Percentiles rank a stretch among this genome's conserved stretches.
These are phyloP conservation scores for Thamnidium elegans DNA, from an alignment of 192 early-diverging fungal genomes.

Conservation along the genomic window DNA sequence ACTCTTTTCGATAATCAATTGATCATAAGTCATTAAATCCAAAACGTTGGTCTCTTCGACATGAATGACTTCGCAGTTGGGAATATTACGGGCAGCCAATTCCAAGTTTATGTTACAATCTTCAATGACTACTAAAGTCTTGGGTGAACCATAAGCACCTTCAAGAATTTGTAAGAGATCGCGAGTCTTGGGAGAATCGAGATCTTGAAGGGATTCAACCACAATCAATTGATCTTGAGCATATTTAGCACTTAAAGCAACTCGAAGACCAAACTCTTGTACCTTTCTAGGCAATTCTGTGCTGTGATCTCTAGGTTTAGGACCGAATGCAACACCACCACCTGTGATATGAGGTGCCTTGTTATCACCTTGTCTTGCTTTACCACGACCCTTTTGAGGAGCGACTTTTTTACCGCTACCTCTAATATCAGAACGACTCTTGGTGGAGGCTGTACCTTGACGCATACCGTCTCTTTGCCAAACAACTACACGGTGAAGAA, in stretches of 20 bases:
- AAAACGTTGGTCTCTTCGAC: conserved; percentile 67
- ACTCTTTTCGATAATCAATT: conserved; percentile 63
- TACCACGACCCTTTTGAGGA: conserved; percentile 92
- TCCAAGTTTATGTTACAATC: conserved; percentile 47
- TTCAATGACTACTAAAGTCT: conserved; percentile 40
- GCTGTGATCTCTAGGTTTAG: conserved; percentile 78
- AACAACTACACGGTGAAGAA: conserved; percentile 79
- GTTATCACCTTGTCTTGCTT: conserved; percentile 80
- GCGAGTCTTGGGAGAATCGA: conserved; percentile 55
- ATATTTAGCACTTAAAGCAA: conserved; percentile 86
- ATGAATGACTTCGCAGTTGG: conserved; percentile 53
- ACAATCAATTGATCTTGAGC: conserved; percentile 84
- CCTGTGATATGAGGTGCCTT: conserved; percentile 87
- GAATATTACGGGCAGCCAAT: conserved; percentile 62
- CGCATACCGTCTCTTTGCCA: conserved; percentile 82
- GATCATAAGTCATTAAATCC: conserved; percentile 64
- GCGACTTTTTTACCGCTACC: conserved; percentile 79
- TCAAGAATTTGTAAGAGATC: conserved; percentile 45
- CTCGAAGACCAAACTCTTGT: conserved; percentile 77
- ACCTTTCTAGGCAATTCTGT: conserved; percentile 86
- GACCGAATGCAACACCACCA: conserved; percentile 87
- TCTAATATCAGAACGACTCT: conserved; percentile 77
- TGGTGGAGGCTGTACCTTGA: conserved; percentile 84
- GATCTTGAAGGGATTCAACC: conserved; percentile 62
- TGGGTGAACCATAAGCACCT: conserved; percentile 40